Evolutionary conservation across 2,329 filamentous ascomycete species (phyloP).

Genomic region (Fusarium transvaalense): DNA sequence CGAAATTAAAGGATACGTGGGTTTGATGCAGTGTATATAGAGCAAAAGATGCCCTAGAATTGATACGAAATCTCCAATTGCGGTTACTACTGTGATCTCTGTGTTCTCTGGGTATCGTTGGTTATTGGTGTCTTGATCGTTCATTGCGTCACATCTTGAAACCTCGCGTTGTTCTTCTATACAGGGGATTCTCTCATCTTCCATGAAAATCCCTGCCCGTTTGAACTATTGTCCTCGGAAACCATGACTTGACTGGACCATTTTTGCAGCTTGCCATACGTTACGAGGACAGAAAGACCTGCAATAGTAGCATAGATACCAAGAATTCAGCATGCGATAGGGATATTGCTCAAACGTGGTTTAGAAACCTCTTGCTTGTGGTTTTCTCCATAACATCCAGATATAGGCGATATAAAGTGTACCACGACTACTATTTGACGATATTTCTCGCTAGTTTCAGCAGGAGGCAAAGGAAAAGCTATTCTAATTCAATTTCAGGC

Average conservation of each 20-base stretch:
- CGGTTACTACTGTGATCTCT: background rate
- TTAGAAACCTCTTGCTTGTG: background rate
- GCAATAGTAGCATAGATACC: background rate
- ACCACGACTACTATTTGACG: background rate
- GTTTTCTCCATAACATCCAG: background rate
- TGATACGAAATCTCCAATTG: slow-evolving; percentile 24
- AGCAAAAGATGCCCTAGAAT: slow-evolving; percentile 32
- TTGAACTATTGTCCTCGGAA: background rate
- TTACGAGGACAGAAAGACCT: background rate
- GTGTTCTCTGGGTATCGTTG: background rate
- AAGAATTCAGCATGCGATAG: background rate
- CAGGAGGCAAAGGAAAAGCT: background rate
- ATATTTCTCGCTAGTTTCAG: background rate
- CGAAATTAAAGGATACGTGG: slow-evolving; percentile 2
- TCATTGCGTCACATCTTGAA: slow-evolving; percentile 61
- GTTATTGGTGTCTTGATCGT: slow-evolving; percentile 70
- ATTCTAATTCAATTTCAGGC: background rate
- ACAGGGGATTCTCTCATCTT: background rate
- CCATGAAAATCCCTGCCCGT: no score
- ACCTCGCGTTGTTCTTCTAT: background rate
- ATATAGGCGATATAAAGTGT: background rate
- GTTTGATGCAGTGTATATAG: slow-evolving; percentile 43
- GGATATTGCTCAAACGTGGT: background rate
- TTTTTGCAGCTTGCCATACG: background rate
- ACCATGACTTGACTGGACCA: background rate